Base-by-base conservation (phyloP, 306 rosid species). In the Cyamopsis tetragonoloba region DNA sequence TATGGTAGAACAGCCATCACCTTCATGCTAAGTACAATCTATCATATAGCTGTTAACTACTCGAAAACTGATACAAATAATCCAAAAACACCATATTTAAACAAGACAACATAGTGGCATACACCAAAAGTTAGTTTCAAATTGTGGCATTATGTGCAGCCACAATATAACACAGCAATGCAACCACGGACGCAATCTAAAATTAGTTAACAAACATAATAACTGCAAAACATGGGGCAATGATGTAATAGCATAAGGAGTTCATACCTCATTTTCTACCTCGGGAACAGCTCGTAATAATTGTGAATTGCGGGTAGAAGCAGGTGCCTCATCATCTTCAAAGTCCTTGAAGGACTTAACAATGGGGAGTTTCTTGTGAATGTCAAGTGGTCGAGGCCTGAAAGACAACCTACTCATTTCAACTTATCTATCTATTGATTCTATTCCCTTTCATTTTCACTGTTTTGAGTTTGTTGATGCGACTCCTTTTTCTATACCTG, bases 341-440 rank as follows among this genome's bases (percentile, higher is more conserved):
- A 82, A 82, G 61, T 82, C 86, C 80, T 78, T 82, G 42, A 82
- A 4, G 49, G 86, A 82, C 79, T 82, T 82, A 62, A 82, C 72
- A 47, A 82, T 82, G 58, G 86, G 86, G 56, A 82, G 83, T 83
- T 82, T 82, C 86, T 81, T 81, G 72, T 81, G 85, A 51, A 81
- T 81, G 50, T 81, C 85, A 64, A 81, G 85, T 56, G 85, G 85
- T 28, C 85, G 82, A 20, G 85, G 85, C 64, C 85, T 81, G 64
- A 81, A 68, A 69, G 85, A 81, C 62, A 81, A 57, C 58, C 85
- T 81, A 81, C 75, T 82, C 85, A 81, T 81, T 81, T 81, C 72
- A 65, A 64, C 66, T 73, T 62, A 73, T 68, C 62, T 53, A 49
- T 20, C 41, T 32, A 70, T 44, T 57, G n/a, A n/a, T n/a, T n/a